These are phyloP conservation scores for Cladosporium sp. DNA, from an alignment of 2,329 filamentous ascomycete genomes.

Conservation along the genomic window DNA sequence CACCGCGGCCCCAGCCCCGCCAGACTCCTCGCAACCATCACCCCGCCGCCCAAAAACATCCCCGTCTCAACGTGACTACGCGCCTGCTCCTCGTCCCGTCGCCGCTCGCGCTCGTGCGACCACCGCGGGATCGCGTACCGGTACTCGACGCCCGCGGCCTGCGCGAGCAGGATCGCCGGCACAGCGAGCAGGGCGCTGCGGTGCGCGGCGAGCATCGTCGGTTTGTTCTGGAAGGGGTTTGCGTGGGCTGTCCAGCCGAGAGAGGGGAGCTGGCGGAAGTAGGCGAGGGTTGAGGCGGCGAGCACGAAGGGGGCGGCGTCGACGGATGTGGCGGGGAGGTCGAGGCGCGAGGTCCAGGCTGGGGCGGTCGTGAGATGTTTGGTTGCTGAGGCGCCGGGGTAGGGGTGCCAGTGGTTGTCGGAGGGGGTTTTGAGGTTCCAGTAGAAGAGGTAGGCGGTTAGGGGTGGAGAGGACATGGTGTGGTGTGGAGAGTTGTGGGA, in stretches of 20 bases:
- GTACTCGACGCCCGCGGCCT: constrained; percentile 24
- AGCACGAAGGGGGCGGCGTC: constrained; percentile 26
- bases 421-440: constrained; percentile 24
- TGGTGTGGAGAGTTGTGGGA: neutral
- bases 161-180: constrained; percentile 20
- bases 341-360: constrained; percentile 18
- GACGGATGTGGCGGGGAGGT: constrained; percentile 25
- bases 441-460: constrained; percentile 23
- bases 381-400: constrained; percentile 15
- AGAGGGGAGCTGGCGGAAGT: constrained; percentile 20
- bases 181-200: constrained; percentile 18
- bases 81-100: constrained; percentile 27
- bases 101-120: constrained; percentile 25
- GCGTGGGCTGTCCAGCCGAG: constrained; percentile 26
- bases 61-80: constrained; percentile 26
- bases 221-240: constrained; percentile 23
- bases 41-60: constrained; percentile 21
- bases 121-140: constrained; percentile 26
- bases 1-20: constrained; percentile 20
- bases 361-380: constrained; percentile 16
- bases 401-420: constrained; percentile 27
- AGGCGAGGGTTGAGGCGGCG: constrained; percentile 21
- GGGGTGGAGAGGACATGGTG: constrained; percentile 4
- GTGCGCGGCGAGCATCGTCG: constrained; percentile 26
- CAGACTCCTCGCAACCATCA: constrained; percentile 20